Conservation (phyloP, 768 basidiomycete genomes). For the Russula compacta region DNA sequence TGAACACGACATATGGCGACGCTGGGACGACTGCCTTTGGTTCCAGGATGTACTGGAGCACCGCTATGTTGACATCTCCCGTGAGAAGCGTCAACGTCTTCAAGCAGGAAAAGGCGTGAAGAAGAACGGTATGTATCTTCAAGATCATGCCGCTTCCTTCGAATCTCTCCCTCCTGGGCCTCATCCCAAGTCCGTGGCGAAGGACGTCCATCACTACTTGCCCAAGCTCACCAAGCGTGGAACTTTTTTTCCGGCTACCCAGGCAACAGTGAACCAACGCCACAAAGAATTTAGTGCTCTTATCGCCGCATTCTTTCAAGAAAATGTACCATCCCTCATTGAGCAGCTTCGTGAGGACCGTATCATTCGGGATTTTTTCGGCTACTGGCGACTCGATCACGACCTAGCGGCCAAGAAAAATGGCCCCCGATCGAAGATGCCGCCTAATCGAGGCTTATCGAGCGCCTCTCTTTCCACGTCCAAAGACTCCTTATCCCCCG, state of each 20-base stretch:
- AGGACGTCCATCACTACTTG: conserved; percentile 54
- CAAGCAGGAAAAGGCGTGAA: conserved; percentile 67
- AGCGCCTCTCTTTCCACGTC: conserved; percentile 25
- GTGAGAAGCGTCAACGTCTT: conserved; percentile 59
- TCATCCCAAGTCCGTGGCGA: conserved; percentile 64
- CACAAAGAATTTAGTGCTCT: conserved; percentile 50
- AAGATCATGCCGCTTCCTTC: conserved; percentile 72
- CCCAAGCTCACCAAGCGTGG: conserved; percentile 65
- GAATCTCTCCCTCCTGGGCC: conserved; percentile 80
- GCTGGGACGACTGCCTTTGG: conserved; percentile 77
- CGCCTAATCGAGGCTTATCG: conserved; percentile 25
- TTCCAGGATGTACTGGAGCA: conserved; percentile 63
- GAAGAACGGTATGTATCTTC: conserved; percentile 58
- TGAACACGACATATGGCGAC: conserved; percentile 68
- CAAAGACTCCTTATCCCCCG: conserved; percentile 10
- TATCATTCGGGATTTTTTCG: conserved; percentile 68
- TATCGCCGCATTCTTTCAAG: conserved; percentile 47
- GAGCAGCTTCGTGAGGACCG: conserved; percentile 52
- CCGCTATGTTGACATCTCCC: conserved; percentile 54
- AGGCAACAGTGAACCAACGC: conserved; percentile 55
- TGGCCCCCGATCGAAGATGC: conserved; percentile 16
- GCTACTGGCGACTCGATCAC: conserved; percentile 63
- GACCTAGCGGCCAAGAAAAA: conserved; percentile 44
- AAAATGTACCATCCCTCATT: conserved; percentile 56
- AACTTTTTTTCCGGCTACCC: conserved; percentile 62